A percentile compares a stretch with the other conserved stretches of the same genome.
These are phyloP conservation scores for Pseudogymnoascus sp. DNA, from an alignment of 2,329 filamentous ascomycete genomes.

Conservation along the genomic window DNA sequence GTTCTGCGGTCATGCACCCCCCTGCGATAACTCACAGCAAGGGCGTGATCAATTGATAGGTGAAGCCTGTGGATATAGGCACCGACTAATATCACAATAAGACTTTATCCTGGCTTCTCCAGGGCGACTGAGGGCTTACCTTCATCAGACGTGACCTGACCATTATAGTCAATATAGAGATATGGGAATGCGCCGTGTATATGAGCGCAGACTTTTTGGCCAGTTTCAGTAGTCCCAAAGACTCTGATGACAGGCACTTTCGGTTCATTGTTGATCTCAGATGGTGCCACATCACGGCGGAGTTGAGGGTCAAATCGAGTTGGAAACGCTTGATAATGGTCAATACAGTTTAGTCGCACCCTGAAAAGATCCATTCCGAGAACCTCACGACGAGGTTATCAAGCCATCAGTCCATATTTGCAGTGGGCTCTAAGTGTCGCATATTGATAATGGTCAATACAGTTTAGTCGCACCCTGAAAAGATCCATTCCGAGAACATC, in stretches of 20 bases:
- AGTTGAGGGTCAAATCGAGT: constrained; percentile 75
- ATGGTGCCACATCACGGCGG: constrained; percentile 52
- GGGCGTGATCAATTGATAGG: constrained; percentile 80
- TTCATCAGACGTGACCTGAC: constrained; percentile 55
- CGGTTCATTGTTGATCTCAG: constrained; percentile 53
- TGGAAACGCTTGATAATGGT: constrained; percentile 79
- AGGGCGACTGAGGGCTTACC: constrained; percentile 43
- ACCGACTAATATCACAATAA: constrained; percentile 45
- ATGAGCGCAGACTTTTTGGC: constrained; percentile 92
- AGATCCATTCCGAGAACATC: constrained; percentile 46
- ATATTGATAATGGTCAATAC: constrained; percentile 87
- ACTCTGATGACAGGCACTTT: constrained; percentile 80
- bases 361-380: constrained; percentile 65
- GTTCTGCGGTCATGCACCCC: constrained; percentile 62
- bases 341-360: constrained; percentile 89
- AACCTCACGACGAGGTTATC: neutral
- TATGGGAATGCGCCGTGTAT: constrained; percentile 95
- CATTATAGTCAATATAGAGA: constrained; percentile 80
- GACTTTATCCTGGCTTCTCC: neutral
- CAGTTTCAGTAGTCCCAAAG: constrained; percentile 88
- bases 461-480: constrained; percentile 89
- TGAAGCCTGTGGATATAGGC: constrained; percentile 71
- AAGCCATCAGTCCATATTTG: neutral
- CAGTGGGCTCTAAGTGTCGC: neutral
- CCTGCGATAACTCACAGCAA: constrained; percentile 75